phyloP scores from a whole-genome alignment of 768 basidiomycete species.

The Porpolomopsis calyptriformis region DNA sequence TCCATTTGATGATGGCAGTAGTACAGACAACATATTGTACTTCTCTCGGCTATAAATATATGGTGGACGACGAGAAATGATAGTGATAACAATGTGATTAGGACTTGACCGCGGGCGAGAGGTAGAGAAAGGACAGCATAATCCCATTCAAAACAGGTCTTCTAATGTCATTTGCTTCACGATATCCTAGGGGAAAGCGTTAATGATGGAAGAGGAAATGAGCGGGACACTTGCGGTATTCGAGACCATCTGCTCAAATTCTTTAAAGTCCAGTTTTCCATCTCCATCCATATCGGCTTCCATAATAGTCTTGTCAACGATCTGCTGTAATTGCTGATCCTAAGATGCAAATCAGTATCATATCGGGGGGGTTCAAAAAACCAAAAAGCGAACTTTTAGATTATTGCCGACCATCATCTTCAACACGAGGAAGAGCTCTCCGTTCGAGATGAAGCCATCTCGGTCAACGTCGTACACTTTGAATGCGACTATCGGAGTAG shows the following conservation, averaged over 20 bases:
- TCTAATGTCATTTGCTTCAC: slow-evolving; percentile 98
- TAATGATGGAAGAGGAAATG: slow-evolving; percentile 1
- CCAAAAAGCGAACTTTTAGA: slow-evolving; percentile 59
- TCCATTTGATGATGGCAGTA: not conserved
- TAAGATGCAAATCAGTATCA: slow-evolving; percentile 20
- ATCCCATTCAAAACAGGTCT: slow-evolving; percentile 60
- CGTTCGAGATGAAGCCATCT: slow-evolving; percentile 96
- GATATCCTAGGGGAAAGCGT: slow-evolving; percentile 59
- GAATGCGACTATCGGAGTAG: slow-evolving; percentile 71
- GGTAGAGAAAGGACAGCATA: slow-evolving; percentile 6
- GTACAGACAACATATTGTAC: not conserved
- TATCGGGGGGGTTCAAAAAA: slow-evolving; percentile 1
- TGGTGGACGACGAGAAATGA: slow-evolving; percentile 1
- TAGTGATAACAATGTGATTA: slow-evolving; percentile 4
- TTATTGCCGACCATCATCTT: slow-evolving; percentile 99
- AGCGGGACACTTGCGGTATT: slow-evolving; percentile 62
- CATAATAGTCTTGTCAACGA: slow-evolving; percentile 99
- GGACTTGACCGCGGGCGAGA: not conserved
- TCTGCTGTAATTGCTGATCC: slow-evolving; percentile 98
- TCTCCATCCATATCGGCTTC: slow-evolving; percentile 98
- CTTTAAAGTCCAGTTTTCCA: slow-evolving; percentile 94
- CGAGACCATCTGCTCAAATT: slow-evolving; percentile 93
- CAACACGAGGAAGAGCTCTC: slow-evolving; percentile 93
- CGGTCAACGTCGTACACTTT: slow-evolving; percentile 99
- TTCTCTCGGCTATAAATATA: not conserved